Evolutionary conservation across 257 asterid species (phyloP).

Genomic region (Solanum ossicruentum): DNA sequence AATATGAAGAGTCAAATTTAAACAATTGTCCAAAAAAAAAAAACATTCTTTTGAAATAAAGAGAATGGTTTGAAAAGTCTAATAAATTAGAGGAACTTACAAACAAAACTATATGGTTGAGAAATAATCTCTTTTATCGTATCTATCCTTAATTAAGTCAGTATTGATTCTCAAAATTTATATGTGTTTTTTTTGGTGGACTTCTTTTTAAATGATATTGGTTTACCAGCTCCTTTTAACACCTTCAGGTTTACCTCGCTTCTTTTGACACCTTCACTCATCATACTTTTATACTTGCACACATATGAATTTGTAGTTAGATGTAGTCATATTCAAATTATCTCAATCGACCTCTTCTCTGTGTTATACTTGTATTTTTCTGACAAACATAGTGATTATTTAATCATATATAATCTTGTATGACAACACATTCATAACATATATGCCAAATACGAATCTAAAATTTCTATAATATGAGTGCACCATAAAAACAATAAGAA

Average conservation of each 20-base stretch:
- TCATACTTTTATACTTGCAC: not conserved
- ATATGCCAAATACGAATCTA: fast-evolving
- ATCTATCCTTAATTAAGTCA: too few relatives aligned
- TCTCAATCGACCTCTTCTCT: not conserved
- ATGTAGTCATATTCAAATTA: not conserved
- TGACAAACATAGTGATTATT: not conserved
- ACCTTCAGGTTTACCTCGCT: not conserved
- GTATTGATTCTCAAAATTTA: not conserved
- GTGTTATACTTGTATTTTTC: not conserved
- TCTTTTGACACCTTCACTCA: not conserved
- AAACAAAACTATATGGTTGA: not conserved
- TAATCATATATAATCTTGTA: not conserved
- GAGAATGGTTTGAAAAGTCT: too few relatives aligned
- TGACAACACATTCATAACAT: not conserved
- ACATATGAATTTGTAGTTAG: not conserved
- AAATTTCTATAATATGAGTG: not conserved
- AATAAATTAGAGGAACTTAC: not conserved
- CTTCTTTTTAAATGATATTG: not conserved
- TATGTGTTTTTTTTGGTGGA: too few relatives aligned
- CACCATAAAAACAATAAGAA: not conserved
- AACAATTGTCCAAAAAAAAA: too few relatives aligned
- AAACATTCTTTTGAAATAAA: too few relatives aligned
- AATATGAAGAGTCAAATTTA: not conserved
- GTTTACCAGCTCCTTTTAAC: not conserved
- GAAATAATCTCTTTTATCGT: not conserved